Conservation (phyloP, 805 yeast species). For the Yamadazyma insecticola region DNA sequence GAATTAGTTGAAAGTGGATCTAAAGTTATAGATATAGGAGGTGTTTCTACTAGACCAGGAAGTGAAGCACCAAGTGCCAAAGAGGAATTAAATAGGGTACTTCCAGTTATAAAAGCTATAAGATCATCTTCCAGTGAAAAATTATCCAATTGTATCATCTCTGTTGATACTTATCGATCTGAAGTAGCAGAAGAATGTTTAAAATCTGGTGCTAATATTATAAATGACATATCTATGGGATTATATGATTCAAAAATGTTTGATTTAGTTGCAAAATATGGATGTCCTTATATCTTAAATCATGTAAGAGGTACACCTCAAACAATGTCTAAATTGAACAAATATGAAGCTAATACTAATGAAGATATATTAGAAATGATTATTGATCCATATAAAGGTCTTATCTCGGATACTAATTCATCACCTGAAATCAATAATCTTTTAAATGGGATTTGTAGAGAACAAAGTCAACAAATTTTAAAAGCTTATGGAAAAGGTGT, state of each 20-base stretch:
- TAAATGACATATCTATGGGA: constrained; percentile 90
- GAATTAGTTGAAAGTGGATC: constrained; percentile 57
- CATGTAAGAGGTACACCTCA: constrained; percentile 82
- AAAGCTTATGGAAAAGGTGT: constrained; percentile 63
- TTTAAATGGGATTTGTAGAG: constrained; percentile 58
- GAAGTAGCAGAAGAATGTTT: constrained; percentile 68
- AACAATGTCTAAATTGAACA: constrained; percentile 61
- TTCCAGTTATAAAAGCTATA: constrained; percentile 64
- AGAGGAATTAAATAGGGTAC: constrained; percentile 68
- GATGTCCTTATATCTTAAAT: constrained; percentile 74
- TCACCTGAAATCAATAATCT: constrained; percentile 28
- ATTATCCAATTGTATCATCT: constrained; percentile 48
- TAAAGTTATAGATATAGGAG: constrained; percentile 86
- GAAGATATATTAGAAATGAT: constrained; percentile 32
- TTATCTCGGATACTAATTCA: constrained; percentile 11
- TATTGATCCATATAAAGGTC: constrained; percentile 22
- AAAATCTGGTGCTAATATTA: constrained; percentile 78
- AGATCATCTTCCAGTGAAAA: constrained; percentile 36
- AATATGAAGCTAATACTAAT: constrained; percentile 42
- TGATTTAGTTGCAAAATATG: constrained; percentile 59
- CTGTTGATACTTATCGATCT: constrained; percentile 86
- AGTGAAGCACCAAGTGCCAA: constrained; percentile 53
- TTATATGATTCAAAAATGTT: constrained; percentile 62
- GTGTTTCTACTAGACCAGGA: constrained; percentile 90
- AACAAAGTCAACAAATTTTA: constrained; percentile 51